Conservation (phyloP, 2,329 filamentous ascomycete genomes). For the Fusarium tjaetaba region DNA sequence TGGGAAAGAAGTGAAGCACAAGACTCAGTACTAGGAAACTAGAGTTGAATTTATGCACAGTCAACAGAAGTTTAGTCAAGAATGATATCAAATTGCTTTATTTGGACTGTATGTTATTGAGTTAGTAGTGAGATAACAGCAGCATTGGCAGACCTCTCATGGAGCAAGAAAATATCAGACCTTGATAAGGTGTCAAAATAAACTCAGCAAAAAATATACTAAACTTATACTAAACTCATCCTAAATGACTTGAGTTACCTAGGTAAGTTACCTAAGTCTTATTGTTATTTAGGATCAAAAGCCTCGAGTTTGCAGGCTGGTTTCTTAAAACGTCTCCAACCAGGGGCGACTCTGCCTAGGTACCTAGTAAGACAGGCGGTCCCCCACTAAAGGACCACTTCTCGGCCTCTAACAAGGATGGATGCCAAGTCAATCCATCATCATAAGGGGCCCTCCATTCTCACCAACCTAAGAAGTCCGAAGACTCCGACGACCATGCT, state of each 20-base stretch:
- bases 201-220: not conserved
- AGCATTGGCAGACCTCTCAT: not conserved
- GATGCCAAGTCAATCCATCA: conserved; percentile 26
- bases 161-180: not conserved
- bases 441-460: conserved; percentile 29
- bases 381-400: conserved; percentile 33
- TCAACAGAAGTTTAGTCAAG: not conserved
- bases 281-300: not conserved
- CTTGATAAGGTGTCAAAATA: not conserved
- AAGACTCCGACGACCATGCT: conserved; percentile 41
- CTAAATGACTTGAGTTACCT: not conserved
- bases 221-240: not conserved
- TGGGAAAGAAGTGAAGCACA: not conserved
- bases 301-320: not conserved
- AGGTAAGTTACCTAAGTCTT: not conserved
- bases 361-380: not conserved
- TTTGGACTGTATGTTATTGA: not conserved
- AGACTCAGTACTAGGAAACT: not conserved
- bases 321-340: conserved; percentile 8
- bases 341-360: not conserved
- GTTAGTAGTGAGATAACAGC: not conserved
- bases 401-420: conserved; percentile 21
- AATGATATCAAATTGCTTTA: conserved; percentile 17
- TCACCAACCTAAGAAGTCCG: conserved; percentile 22
- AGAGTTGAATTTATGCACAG: not conserved